A percentile compares a stretch with the other conserved stretches of the same genome.
Evolutionary conservation across 1,139 yeast genomes (phyloP).

Genomic region (Debaryomyces sp.): DNA sequence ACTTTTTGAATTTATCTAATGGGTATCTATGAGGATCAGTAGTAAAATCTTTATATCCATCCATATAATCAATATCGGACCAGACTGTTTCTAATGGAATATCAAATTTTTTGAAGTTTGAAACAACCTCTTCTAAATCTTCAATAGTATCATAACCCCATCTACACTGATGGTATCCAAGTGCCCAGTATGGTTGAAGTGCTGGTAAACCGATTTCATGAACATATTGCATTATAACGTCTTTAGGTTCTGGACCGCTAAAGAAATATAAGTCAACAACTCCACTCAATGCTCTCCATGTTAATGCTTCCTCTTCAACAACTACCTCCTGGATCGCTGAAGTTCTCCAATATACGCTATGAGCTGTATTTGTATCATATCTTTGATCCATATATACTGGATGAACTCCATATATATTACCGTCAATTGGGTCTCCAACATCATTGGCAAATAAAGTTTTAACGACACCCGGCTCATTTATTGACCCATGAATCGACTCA

Average conservation of each 20-base stretch:
- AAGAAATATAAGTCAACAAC: conserved; percentile 35
- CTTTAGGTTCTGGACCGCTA: conserved; percentile 33
- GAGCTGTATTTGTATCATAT: conserved; percentile 22
- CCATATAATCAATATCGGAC: conserved; percentile 30
- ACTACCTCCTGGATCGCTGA: conserved; percentile 25
- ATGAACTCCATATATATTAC: conserved; percentile 27
- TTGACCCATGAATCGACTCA: conserved; percentile 31
- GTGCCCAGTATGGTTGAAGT: conserved; percentile 27
- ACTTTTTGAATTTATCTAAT: conserved; percentile 18
- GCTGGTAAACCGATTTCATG: conserved; percentile 24
- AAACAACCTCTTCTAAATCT: conserved; percentile 20
- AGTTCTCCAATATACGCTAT: conserved; percentile 28
- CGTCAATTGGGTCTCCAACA: conserved; percentile 25
- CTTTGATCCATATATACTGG: conserved; percentile 26
- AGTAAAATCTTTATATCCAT: conserved; percentile 32
- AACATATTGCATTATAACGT: conserved; percentile 31
- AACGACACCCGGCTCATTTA: conserved; percentile 28
- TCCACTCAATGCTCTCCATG: conserved; percentile 32
- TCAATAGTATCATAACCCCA: conserved; percentile 25
- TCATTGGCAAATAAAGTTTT: conserved; percentile 27
- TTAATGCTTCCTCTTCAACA: conserved; percentile 23
- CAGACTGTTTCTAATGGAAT: conserved; percentile 27
- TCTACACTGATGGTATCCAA: conserved; percentile 27
- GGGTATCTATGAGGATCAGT: conserved; percentile 29
- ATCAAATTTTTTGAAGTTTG: conserved; percentile 20